Conservation (phyloP, 495 filamentous ascomycete genomes). For the Entonaema liquescens region DNA sequence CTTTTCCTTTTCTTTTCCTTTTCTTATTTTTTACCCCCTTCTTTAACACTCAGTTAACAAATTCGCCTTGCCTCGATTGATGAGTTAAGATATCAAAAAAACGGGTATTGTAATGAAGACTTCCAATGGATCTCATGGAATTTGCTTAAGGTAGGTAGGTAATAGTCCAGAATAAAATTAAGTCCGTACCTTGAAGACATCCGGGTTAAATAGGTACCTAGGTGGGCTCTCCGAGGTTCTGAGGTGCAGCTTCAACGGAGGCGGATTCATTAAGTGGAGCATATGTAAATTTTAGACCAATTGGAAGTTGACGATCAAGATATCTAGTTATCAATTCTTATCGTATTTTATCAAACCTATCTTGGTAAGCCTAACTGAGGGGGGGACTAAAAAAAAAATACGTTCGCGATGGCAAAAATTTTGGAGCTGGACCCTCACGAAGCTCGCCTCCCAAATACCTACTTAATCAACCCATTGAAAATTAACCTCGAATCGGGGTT, state of each 20-base stretch:
- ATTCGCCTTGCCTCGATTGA: too few species aligned
- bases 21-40: too few species aligned
- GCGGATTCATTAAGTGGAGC: neutral
- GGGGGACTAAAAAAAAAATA: neutral
- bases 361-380: neutral
- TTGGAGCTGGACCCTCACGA: slow-evolving; percentile 23
- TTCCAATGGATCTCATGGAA: too few species aligned
- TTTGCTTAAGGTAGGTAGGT: too few species aligned
- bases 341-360: neutral
- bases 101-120: too few species aligned
- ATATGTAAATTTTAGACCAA: slow-evolving; percentile 6
- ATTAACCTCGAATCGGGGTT: slow-evolving; percentile 14
- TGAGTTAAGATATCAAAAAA: too few species aligned
- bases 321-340: neutral
- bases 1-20: neutral
- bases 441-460: slow-evolving; percentile 18
- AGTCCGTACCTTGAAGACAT: neutral
- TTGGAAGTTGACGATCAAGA: slow-evolving; percentile 2
- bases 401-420: slow-evolving; percentile 32
- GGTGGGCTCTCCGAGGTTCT: neutral
- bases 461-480: neutral
- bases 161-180: neutral
- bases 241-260: slow-evolving; percentile 10
- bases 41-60: too few species aligned
- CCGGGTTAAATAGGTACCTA: neutral